These are phyloP conservation scores for Pterocarpus santalinus DNA, from an alignment of 306 rosid species.

Conservation along the genomic window DNA sequence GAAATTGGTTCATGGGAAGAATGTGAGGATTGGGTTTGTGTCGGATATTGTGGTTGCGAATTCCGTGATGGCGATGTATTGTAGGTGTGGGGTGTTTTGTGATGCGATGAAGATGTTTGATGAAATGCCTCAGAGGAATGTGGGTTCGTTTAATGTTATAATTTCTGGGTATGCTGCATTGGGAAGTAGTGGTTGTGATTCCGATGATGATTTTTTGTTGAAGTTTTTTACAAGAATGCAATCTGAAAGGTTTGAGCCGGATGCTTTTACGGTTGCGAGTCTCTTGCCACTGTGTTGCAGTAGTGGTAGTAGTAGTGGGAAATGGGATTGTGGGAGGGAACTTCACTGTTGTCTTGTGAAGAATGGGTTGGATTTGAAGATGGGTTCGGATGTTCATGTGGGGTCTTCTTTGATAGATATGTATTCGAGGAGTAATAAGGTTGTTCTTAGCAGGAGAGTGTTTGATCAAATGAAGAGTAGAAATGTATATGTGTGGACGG, in stretches of 20 bases:
- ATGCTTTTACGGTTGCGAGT: slow-evolving; percentile 74
- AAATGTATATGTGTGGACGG: slow-evolving; percentile 79
- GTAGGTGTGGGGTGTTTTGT: slow-evolving; percentile 58
- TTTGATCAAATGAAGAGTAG: slow-evolving; percentile 70
- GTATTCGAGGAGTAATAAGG: slow-evolving; percentile 68
- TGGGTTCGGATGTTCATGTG: slow-evolving; percentile 63
- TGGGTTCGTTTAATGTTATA: slow-evolving; percentile 74
- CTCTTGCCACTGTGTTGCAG: slow-evolving; percentile 58
- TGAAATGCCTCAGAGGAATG: slow-evolving; percentile 75
- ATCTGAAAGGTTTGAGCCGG: slow-evolving; percentile 63
- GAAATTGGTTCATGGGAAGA: slow-evolving; percentile 72
- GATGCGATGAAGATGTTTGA: slow-evolving; percentile 69
- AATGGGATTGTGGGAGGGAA: slow-evolving; percentile 72
- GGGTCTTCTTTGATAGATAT: slow-evolving; percentile 90
- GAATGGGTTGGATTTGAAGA: slow-evolving; percentile 55
- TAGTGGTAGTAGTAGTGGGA: slow-evolving; percentile 34
- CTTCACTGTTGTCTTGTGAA: slow-evolving; percentile 74
- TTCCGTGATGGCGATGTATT: slow-evolving; percentile 75
- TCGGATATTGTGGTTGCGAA: slow-evolving; percentile 69
- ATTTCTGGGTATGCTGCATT: slow-evolving; percentile 60
- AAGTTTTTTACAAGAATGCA: slow-evolving; percentile 55
- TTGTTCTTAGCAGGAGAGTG: slow-evolving; percentile 60
- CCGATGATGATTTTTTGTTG: slow-evolving; percentile 54
- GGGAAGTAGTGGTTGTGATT: slow-evolving; percentile 25
- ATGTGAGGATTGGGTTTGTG: slow-evolving; percentile 61